These are phyloP conservation scores for Chlorella sp. DNA, from an alignment of 139 green algal genomes.

Conservation along the genomic window DNA sequence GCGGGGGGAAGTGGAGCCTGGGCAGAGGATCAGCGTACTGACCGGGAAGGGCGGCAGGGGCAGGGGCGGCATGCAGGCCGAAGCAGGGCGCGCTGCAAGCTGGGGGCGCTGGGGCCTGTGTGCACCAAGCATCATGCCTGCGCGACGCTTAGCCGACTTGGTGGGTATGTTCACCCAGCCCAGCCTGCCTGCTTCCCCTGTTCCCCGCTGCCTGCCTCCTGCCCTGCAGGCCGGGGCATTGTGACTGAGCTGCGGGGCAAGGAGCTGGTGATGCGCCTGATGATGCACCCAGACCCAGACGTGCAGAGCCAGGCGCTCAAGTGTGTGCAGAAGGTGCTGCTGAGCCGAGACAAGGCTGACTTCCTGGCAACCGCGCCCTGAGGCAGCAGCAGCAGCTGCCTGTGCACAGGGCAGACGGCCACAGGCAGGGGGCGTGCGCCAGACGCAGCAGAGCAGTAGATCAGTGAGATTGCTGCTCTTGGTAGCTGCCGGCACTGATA, in stretches of 20 bases:
- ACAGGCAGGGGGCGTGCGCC: background rate
- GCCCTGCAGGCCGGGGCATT: slow-evolving; percentile 35
- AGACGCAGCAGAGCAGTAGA: background rate
- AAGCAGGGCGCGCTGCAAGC: no score
- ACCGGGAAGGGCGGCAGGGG: no score
- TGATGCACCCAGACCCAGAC: slow-evolving; percentile 89
- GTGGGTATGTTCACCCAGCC: background rate
- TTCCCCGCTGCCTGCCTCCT: background rate
- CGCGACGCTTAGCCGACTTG: background rate
- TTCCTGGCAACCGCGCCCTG: slow-evolving; percentile 33
- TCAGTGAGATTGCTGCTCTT: background rate
- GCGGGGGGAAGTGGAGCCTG: no score
- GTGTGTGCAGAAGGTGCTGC: slow-evolving; percentile 94
- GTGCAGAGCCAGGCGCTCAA: slow-evolving; percentile 94
- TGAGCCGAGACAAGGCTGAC: slow-evolving; percentile 82
- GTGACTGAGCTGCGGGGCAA: slow-evolving; percentile 88
- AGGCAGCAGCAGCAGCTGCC: background rate
- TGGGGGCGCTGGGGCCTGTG: no score
- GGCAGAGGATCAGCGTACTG: no score
- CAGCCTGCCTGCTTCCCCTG: background rate
- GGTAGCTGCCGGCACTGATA: no score
- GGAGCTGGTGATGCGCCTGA: slow-evolving; percentile 93
- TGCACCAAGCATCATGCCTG: background rate
- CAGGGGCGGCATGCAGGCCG: background rate
- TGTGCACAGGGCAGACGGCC: background rate